Evolutionary conservation across 768 basidiomycete species (phyloP).

Genomic region (Amanita inopinata): DNA sequence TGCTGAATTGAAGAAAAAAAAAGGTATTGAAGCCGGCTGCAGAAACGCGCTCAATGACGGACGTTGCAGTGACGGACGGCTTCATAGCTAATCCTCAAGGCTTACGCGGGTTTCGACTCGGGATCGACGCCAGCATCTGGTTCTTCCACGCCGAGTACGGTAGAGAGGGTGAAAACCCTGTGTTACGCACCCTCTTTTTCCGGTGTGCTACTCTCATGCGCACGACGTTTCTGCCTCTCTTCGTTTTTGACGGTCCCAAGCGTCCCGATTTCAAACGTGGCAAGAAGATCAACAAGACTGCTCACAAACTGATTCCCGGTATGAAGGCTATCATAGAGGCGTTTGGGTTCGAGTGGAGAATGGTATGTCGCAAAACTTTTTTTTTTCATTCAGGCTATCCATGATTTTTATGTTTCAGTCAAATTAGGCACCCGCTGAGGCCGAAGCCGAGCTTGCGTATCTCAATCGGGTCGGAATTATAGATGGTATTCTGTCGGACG

Average conservation of each 20-base stretch:
- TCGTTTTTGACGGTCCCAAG: slow-evolving; percentile 87
- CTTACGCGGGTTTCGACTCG: slow-evolving; percentile 68
- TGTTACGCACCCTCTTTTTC: slow-evolving; percentile 75
- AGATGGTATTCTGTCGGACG: slow-evolving; percentile 86
- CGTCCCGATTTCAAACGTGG: slow-evolving; percentile 76
- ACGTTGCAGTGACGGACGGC: slow-evolving; percentile 66
- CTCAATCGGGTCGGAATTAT: slow-evolving; percentile 75
- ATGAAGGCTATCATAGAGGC: slow-evolving; percentile 75
- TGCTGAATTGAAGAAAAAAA: background rate
- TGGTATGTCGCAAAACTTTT: slow-evolving; percentile 29
- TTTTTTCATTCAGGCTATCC: slow-evolving; percentile 13
- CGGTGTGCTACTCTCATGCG: slow-evolving; percentile 72
- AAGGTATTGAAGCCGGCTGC: slow-evolving; percentile 39
- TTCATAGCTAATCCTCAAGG: slow-evolving; percentile 57
- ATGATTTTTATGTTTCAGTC: slow-evolving; percentile 21
- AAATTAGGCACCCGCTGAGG: slow-evolving; percentile 79
- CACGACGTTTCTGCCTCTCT: slow-evolving; percentile 76
- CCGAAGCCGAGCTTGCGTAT: slow-evolving; percentile 88
- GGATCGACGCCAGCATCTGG: slow-evolving; percentile 85
- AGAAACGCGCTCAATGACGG: slow-evolving; percentile 63
- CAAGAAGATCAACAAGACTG: slow-evolving; percentile 54
- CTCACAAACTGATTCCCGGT: slow-evolving; percentile 58
- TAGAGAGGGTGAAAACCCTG: slow-evolving; percentile 78
- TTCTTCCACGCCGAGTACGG: slow-evolving; percentile 74
- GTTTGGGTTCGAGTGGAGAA: slow-evolving; percentile 73